phyloP scores from a whole-genome alignment of 2,329 filamentous ascomycete genomes.

The Cytospora leucostoma region DNA sequence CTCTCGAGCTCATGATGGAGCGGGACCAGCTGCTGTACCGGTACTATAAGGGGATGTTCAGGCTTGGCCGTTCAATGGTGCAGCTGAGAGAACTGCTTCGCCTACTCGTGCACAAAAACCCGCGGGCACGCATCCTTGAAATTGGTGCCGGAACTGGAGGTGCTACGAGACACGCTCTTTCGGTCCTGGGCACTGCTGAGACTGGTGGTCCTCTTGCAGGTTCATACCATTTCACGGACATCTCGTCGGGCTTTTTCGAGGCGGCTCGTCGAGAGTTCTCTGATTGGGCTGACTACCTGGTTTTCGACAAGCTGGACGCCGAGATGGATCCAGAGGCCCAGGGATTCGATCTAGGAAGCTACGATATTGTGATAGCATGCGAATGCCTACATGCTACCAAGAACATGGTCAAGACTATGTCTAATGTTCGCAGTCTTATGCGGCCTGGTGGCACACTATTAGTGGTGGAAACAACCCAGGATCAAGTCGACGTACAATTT shows the following conservation, averaged over 20 bases:
- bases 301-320: constrained; percentile 35
- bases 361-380: constrained; percentile 37
- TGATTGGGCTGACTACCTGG: constrained; percentile 32
- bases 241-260: constrained; percentile 44
- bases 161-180: constrained; percentile 27
- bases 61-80: constrained; percentile 31
- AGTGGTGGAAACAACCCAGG: constrained; percentile 24
- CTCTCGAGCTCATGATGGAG: constrained; percentile 39
- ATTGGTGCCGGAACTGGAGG: constrained; percentile 35
- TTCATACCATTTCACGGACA: constrained; percentile 48
- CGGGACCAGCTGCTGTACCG: constrained; percentile 38
- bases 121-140: constrained; percentile 34
- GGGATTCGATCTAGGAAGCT: constrained; percentile 34
- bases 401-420: constrained; percentile 32
- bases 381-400: constrained; percentile 24
- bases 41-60: constrained; percentile 36
- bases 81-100: constrained; percentile 31
- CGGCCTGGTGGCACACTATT: constrained; percentile 38
- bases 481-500: constrained; percentile 4
- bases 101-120: constrained; percentile 31
- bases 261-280: constrained; percentile 33
- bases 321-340: constrained; percentile 33
- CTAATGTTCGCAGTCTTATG: background rate
- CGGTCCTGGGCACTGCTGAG: background rate
- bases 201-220: background rate